phyloP scores from a whole-genome alignment of 805 yeast genomes.

The Candida railenensis region DNA sequence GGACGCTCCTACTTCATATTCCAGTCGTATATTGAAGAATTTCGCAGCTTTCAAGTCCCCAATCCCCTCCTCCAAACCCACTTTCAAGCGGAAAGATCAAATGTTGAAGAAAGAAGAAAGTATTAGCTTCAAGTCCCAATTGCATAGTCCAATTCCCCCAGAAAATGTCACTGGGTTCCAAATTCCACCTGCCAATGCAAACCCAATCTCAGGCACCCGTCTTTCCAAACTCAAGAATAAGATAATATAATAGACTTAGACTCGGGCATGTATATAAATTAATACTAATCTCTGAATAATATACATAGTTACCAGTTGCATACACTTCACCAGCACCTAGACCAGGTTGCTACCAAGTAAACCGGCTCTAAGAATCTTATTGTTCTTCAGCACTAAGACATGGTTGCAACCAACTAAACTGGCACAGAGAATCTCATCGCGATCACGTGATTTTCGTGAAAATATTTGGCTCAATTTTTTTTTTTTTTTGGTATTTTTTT shows the following conservation, averaged over 20 bases:
- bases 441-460: neutral
- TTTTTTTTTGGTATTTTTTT: neutral
- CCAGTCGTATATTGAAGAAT: slow-evolving; percentile 34
- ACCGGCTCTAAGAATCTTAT: no score
- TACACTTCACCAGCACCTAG: neutral
- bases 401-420: no score
- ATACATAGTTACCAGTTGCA: neutral
- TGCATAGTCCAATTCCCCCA: slow-evolving; percentile 6
- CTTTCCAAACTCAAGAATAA: slow-evolving; percentile 20
- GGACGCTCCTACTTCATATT: slow-evolving; percentile 50
- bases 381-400: no score
- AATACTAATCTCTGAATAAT: neutral
- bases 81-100: slow-evolving; percentile 35
- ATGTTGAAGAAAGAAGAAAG: slow-evolving; percentile 41
- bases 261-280: neutral
- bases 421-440: slow-evolving; percentile 9
- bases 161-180: neutral
- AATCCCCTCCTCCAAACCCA: slow-evolving; percentile 7
- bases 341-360: no score
- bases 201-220: slow-evolving; percentile 1
- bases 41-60: slow-evolving; percentile 36
- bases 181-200: neutral
- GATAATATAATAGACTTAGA: slow-evolving; percentile 11
- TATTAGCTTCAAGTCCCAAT: slow-evolving; percentile 25
- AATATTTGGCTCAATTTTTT: neutral